Evolutionary conservation across 768 basidiomycete species (phyloP), one percentile per base, ranked within the genome.

Genomic region (Solioccasus polychromus): DNA sequence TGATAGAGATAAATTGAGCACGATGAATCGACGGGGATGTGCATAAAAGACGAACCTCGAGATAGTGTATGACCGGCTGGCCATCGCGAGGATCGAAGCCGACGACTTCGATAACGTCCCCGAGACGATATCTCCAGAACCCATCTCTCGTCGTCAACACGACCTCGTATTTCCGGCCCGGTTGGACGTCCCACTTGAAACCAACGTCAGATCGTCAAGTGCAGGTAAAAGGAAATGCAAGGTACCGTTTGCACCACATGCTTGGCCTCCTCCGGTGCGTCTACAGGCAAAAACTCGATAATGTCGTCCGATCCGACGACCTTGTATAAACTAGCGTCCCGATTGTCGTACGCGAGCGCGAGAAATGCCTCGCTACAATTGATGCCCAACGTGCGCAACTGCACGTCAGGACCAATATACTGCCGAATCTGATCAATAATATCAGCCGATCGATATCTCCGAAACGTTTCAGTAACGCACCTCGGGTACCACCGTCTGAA

Each of bases 71-170:
- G 19, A 60, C 29, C 5, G 53, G 51, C 22, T 59, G 48, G 5
- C 53, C 60, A 38, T 58, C 52, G 11, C 46, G 43, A 19, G 50
- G 50, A 45, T 60, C 57, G 48, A 59, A 62, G 1, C 62, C 53
- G 2, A 50, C 47, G 8, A 53, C 44, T 14, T 61, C 48, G 15
- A 59, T 22, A n/a, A 57, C 38, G 28, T 64, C 55, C 10, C 49
- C 48, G 9, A 59, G 44, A 39, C 54, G 53, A 26, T 57, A 52
- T 26, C 61, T 47, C 59, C 59, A 57, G 4, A 64, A 39, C 18
- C 54, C 53, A 29, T 62, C 57, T 41, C 57, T 59, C 37, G 54
- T 62, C 2, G 60, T 62, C 43, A 62, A 36, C 15, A 55, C 31
- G 6, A 63, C 48, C 8, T 59, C 54, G 19, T 54, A 57, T 26